Base-by-base conservation (phyloP, 2,329 filamentous ascomycete genomes). In the Trichoderma atroviride region DNA sequence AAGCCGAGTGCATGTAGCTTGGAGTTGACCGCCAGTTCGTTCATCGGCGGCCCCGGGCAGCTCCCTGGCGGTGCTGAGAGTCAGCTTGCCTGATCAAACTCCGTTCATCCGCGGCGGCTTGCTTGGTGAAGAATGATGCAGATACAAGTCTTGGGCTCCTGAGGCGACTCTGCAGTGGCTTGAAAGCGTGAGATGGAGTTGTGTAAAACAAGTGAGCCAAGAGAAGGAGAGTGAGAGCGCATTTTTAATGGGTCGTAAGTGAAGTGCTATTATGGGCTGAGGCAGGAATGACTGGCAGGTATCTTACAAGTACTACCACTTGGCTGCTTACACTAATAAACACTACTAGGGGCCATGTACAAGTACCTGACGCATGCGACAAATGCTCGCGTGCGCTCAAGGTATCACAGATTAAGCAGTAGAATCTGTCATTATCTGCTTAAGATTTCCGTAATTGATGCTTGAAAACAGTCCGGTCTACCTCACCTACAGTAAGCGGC, bases 11-110 rank as follows among this genome's bases (percentile, higher is more conserved):
- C n/a, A 13, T 13, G 52, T 27, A 37, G 61, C 61, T 22, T 50
- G 53, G 33, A 70, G 69, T 75, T 84, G 83, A 84, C 83, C 83
- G 83, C 83, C 82, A 84, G 81, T 84, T 84, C 80, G 80, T 80
- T 84, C 80, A 80, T 80, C 78, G 76, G 71, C 68, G 58, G 31
- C 58, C 62, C 43, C 59, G 63, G 68, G 57, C 60, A 52, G 29
- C 53, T 43, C 68, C 68, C 52, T 65, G 60, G 60, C 59, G 29
- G 53, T 59, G 60, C 33, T 65, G 40, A 43, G 64, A 24, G 60
- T 50, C 43, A 62, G 58, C 47, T 69, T 59, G 37, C 68, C 61
- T 66, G 53, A 43, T 33, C 37, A 29, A 16, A 35, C 31, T 37
- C 61, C 47, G 22, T 52, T 62, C 16, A 43, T 59, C 61, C 59